Evolutionary conservation across 441 rosid genomes (phyloP).

Genomic region (Viola pubescens): DNA sequence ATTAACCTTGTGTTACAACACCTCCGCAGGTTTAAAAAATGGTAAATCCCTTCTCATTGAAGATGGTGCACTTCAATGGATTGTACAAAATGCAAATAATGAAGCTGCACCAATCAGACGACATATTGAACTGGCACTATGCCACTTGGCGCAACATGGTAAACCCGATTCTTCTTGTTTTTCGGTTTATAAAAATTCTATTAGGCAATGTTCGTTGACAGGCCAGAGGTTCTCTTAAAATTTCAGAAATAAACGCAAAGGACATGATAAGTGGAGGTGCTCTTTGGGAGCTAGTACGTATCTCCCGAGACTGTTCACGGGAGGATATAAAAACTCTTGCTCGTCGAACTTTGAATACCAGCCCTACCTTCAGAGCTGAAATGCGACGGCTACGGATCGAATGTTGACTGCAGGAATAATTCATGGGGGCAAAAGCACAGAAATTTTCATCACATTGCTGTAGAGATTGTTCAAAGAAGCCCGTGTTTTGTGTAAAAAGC

Average conservation of each 20-base stretch:
- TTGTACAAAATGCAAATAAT: constrained; percentile 83
- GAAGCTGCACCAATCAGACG: constrained; percentile 92
- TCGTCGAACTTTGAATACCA: constrained; percentile 59
- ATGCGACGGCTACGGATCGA: constrained; percentile 77
- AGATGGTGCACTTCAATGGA: constrained; percentile 94
- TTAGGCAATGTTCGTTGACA: constrained; percentile 5
- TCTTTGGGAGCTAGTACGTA: constrained; percentile 91
- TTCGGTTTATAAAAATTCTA: neutral
- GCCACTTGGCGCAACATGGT: constrained; percentile 99
- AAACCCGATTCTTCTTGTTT: constrained; percentile 17
- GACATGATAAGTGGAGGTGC: constrained; percentile 97
- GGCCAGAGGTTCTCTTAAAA: neutral
- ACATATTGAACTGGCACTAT: constrained; percentile 93
- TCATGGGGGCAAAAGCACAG: neutral
- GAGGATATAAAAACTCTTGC: constrained; percentile 91
- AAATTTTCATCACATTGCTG: constrained; percentile 2
- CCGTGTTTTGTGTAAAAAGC: constrained; percentile 13
- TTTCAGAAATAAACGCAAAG: constrained; percentile 84
- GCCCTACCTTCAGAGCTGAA: constrained; percentile 66
- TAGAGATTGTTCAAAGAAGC: constrained; percentile 12
- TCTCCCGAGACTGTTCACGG: constrained; percentile 84
- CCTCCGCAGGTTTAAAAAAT: constrained; percentile 45
- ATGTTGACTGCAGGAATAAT: constrained; percentile 28
- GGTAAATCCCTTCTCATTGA: constrained; percentile 87
- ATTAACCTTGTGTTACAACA: too few relatives aligned